Base-by-base conservation (phyloP, 805 yeast species). In the Suhomyces sp. region DNA sequence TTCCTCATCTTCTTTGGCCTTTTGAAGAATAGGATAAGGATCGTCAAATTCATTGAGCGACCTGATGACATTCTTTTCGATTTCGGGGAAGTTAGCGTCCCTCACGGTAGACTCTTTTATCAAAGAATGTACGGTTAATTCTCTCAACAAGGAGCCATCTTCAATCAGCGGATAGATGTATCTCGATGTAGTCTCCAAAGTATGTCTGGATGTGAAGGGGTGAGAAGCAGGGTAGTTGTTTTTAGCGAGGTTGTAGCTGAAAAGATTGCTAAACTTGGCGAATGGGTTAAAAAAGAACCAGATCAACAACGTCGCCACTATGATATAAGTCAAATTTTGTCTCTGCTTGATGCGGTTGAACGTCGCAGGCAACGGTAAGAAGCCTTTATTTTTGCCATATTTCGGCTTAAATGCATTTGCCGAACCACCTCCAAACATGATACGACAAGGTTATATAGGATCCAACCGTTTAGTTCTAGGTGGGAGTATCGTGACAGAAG, bases 121-220 rank as follows among this genome's bases (percentile, higher is more conserved):
- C 29, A 87, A 66, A 13, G 76, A 73, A 49, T 76, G 74, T 19
- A 82, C 65, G 1, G 83, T 80, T 47, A 87, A 62, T 52, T 84
- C 85, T 57, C 81, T 79, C 53, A 87, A 72, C 20, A 78, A 64
- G 0, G 84, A 81, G 4, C 88, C 85, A 60, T 87, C 85, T 57
- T 87, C 91, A 35, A 86, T 77, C n/a, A 83, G 79, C n/a, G 94
- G 94, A 61, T 79, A 87, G 12, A 87, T 84, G 60, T 81, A 77
- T 37, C 76, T 73, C 17, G 83, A 76, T 10, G 73, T 67, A 13
- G 86, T 79, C 19, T 72, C 74, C 24, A 83, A 72, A 15, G 52
- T 54, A 46, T 67, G 60, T 10, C 49, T 54, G 35, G 71, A 62
- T 13, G 77, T 71, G 41, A 60, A 62, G 5, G 76, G 72, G 50